Percentiles rank a stretch among this genome's conserved stretches.
phyloP scores from a whole-genome alignment of 768 basidiomycete species.

The Rhodotorula taiwanensis region DNA sequence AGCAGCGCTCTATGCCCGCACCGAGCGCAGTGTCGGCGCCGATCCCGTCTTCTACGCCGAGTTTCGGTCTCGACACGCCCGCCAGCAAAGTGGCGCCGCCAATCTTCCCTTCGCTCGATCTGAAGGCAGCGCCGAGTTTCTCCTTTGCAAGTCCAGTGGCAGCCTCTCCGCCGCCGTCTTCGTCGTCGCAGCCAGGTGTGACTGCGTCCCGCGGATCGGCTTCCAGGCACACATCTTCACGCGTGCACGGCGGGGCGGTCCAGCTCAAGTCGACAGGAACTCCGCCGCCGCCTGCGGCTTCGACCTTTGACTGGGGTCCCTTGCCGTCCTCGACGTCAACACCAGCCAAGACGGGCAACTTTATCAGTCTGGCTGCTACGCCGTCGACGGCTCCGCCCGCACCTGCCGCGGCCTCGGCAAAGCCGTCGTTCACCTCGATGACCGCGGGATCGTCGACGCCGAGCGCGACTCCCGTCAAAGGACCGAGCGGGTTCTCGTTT shows the following conservation, averaged over 20 bases:
- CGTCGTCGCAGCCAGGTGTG: not conserved
- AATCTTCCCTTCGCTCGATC: not conserved
- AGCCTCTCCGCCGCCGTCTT: not conserved
- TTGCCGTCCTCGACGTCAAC: constrained; percentile 8
- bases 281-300: not conserved
- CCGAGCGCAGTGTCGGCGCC: not conserved
- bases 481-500: not conserved
- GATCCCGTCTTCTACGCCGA: not conserved
- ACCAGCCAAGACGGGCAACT: not conserved
- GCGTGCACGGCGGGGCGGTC: constrained; percentile 19
- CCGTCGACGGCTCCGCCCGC: not conserved
- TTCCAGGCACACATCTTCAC: not conserved
- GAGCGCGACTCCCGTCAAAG: not conserved
- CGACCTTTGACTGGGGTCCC: constrained; percentile 27
- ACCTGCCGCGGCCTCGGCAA: not conserved
- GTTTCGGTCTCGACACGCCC: not conserved
- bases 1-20: not conserved
- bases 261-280: constrained; percentile 10
- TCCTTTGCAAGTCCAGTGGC: not conserved
- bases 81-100: not conserved
- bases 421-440: not conserved
- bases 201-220: constrained; percentile 13
- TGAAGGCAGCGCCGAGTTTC: not conserved
- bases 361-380: not conserved
- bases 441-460: not conserved